A percentile compares a stretch with the other conserved stretches of the same genome.
phyloP scores from a whole-genome alignment of 176 grass and related monocot genomes.

The Eleusine indica region DNA sequence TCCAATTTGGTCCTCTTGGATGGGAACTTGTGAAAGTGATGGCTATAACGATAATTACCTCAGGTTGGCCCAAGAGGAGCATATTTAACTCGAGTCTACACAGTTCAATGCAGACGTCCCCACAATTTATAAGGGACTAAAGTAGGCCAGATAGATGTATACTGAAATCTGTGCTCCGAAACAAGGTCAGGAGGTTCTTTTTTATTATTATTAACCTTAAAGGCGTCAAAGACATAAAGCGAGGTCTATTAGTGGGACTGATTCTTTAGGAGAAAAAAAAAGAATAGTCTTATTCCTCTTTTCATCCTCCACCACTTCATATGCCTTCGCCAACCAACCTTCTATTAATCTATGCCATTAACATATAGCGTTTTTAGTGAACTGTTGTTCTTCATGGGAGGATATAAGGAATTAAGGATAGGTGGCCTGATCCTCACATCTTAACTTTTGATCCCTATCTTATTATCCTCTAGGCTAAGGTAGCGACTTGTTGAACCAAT shows the following conservation, averaged over 20 bases:
- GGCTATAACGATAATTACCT: conserved; percentile 6
- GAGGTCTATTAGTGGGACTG: conserved; percentile 22
- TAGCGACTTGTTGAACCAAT: background rate
- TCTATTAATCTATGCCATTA: conserved; percentile 6
- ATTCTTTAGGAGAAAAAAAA: background rate
- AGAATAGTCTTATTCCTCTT: conserved; percentile 17
- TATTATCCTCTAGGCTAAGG: background rate
- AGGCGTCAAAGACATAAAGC: conserved; percentile 35
- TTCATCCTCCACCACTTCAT: conserved; percentile 28
- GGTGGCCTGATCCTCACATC: background rate
- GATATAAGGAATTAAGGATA: background rate
- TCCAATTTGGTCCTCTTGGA: background rate
- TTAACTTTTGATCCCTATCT: background rate
- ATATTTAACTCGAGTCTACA: conserved; percentile 26
- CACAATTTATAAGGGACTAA: conserved; percentile 15
- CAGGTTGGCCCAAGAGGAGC: conserved; percentile 1
- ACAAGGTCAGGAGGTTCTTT: background rate
- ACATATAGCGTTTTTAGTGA: background rate
- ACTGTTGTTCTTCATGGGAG: background rate
- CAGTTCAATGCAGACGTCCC: conserved; percentile 23
- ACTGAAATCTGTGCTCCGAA: conserved; percentile 17
- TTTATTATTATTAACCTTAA: background rate
- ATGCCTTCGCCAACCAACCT: conserved; percentile 26
- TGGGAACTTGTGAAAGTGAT: conserved; percentile 10
- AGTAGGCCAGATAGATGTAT: conserved; percentile 25